Percentiles rank a stretch among this genome's conserved stretches.
phyloP scores from a whole-genome alignment of 495 filamentous ascomycete species.

The Aspergillus funiculosus region DNA sequence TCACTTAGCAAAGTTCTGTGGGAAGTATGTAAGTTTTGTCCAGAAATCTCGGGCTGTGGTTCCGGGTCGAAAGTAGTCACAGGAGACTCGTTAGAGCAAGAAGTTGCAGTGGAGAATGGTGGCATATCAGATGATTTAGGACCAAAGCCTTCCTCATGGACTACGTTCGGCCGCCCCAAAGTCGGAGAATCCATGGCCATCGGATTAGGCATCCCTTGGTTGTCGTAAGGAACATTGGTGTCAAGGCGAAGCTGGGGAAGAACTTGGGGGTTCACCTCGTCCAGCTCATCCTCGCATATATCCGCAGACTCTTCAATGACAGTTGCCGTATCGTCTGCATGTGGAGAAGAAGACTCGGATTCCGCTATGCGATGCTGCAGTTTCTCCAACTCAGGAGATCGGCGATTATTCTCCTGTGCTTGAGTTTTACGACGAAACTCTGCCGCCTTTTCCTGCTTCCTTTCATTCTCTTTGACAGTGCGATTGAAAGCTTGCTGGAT shows the following conservation, averaged over 20 bases:
- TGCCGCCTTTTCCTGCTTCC: constrained; percentile 47
- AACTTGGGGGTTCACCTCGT: constrained; percentile 5
- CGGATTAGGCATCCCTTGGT: constrained; percentile 9
- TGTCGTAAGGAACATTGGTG: constrained; percentile 17
- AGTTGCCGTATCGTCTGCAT: constrained; percentile 25
- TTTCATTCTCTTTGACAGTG: constrained; percentile 64
- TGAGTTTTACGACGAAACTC: constrained; percentile 38
- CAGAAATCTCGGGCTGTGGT: constrained; percentile 54
- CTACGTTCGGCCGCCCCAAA: constrained; percentile 57
- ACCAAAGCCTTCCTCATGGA: constrained; percentile 17
- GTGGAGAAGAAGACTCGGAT: constrained; percentile 17
- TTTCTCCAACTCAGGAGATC: not conserved
- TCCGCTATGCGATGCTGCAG: constrained; percentile 20
- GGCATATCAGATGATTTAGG: constrained; percentile 45
- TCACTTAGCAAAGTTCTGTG: constrained; percentile 47
- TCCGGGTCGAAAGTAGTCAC: constrained; percentile 68
- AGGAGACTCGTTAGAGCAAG: constrained; percentile 48
- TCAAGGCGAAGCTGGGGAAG: constrained; percentile 30
- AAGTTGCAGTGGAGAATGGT: constrained; percentile 35
- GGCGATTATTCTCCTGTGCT: constrained; percentile 20
- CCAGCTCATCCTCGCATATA: constrained; percentile 10
- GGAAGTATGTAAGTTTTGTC: constrained; percentile 26
- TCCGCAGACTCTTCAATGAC: constrained; percentile 24
- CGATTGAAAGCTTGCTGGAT: constrained; percentile 78
- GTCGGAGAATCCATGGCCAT: constrained; percentile 59